These are phyloP conservation scores for Lachnellula occidentalis DNA, from an alignment of 2,329 filamentous ascomycete species.

Conservation along the genomic window DNA sequence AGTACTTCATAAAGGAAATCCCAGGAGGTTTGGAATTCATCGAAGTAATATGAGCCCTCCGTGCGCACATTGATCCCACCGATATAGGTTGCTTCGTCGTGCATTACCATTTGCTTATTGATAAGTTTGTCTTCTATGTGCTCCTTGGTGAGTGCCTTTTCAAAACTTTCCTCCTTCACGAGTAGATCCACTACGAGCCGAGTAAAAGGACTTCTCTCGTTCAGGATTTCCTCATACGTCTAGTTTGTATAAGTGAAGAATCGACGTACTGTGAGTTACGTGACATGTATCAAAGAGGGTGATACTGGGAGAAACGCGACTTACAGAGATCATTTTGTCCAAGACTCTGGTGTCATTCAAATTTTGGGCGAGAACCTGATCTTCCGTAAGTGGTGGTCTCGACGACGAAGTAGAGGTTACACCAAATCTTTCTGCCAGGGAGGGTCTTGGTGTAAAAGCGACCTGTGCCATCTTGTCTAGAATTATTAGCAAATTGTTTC, in stretches of 20 bases:
- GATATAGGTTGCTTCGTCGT: constrained; percentile 3
- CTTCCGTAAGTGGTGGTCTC: neutral
- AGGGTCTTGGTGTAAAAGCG: neutral
- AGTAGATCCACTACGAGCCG: constrained; percentile 6
- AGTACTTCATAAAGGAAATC: constrained; percentile 1
- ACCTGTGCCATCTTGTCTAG: neutral
- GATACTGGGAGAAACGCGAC: neutral
- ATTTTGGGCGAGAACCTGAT: neutral
- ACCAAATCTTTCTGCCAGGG: neutral
- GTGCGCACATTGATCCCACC: neutral
- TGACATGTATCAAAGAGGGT: no score
- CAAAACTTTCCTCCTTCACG: constrained; percentile 1
- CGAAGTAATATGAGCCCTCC: neutral
- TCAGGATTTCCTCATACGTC: neutral
- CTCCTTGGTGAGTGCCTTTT: neutral
- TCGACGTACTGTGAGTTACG: no score
- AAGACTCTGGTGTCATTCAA: neutral
- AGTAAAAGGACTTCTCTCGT: neutral
- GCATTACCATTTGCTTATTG: constrained; percentile 13
- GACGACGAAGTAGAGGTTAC: neutral
- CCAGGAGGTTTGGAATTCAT: neutral
- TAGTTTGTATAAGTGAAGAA: neutral
- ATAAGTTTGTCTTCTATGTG: constrained; percentile 14
- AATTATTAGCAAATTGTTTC: no score
- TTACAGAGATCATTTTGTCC: neutral